Conservation (phyloP, 208 protist genomes). For the Herpetomonas muscarum region DNA sequence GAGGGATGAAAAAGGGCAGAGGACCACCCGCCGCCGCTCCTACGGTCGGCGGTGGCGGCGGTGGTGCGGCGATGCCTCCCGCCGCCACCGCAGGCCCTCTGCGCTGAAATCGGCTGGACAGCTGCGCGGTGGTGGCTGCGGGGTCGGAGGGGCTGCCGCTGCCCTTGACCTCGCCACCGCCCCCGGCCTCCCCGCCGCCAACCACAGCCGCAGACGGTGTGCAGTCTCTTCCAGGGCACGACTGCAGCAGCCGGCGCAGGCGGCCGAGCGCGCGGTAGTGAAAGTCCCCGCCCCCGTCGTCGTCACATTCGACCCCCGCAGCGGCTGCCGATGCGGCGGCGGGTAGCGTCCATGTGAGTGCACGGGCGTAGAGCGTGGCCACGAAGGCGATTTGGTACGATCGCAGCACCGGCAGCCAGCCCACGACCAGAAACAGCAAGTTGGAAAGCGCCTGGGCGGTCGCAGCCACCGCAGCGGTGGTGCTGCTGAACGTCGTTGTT, state of each 20-base stretch:
- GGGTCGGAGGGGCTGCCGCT: neutral
- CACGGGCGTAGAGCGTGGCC: constrained; percentile 10
- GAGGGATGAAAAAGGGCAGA: neutral
- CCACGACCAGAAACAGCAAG: constrained; percentile 1
- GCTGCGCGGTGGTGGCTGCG: no score
- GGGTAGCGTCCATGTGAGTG: neutral
- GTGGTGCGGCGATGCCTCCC: no score
- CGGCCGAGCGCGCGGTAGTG: no score
- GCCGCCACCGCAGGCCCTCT: no score
- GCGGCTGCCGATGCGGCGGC: neutral
- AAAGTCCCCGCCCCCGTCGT: no score
- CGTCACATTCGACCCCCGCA: no score
- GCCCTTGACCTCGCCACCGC: neutral
- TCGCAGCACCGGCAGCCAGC: constrained; percentile 1
- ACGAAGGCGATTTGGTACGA: constrained; percentile 10
- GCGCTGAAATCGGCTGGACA: no score
- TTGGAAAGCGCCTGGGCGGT: neutral
- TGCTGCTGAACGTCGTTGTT: no score
- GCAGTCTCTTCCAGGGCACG: neutral
- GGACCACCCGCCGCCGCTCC: no score
- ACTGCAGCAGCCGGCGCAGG: no score
- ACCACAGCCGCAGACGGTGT: neutral
- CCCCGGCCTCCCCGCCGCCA: neutral
- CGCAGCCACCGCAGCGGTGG: neutral
- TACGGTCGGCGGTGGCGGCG: constrained; percentile 4